phyloP scores from a whole-genome alignment of 257 asterid genomes.

The Solanum piurae region DNA sequence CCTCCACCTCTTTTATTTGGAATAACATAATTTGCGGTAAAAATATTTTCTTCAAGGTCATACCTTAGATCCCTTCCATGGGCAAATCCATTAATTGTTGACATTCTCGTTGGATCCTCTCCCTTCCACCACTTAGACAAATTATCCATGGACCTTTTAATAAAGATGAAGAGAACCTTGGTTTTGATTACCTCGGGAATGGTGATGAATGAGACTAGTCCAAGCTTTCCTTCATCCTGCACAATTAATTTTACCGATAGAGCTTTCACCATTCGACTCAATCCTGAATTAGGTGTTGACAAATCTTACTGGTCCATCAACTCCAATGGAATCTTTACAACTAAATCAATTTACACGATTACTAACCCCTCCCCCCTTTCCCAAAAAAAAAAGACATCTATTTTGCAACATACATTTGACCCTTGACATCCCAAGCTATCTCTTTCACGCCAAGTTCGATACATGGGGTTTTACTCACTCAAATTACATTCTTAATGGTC shows the following conservation, averaged over 20 bases:
- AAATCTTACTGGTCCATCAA: not conserved
- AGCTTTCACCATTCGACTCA: not conserved
- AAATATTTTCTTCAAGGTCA: not conserved
- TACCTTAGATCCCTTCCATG: not conserved
- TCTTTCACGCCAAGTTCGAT: too few relatives aligned
- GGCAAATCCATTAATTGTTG: not conserved
- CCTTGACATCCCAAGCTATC: too few relatives aligned
- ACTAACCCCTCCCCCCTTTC: not conserved
- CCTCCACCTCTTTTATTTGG: too few relatives aligned
- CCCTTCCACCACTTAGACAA: not conserved
- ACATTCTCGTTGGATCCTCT: not conserved
- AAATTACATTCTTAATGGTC: too few relatives aligned
- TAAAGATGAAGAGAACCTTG: not conserved
- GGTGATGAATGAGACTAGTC: not conserved
- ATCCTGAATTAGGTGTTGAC: not conserved
- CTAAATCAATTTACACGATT: too few relatives aligned
- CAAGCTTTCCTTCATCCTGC: not conserved
- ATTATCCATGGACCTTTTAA: not conserved
- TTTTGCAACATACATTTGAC: too few relatives aligned
- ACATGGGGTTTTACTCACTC: too few relatives aligned
- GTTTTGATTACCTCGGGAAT: too few relatives aligned
- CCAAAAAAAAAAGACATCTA: too few relatives aligned
- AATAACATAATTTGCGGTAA: not conserved
- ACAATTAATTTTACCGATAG: too few relatives aligned
- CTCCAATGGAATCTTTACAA: not conserved